Evolutionary conservation across 164 flowering plant genomes (phyloP), one percentile per base, ranked within the genome.

Genomic region (Sedum album): DNA sequence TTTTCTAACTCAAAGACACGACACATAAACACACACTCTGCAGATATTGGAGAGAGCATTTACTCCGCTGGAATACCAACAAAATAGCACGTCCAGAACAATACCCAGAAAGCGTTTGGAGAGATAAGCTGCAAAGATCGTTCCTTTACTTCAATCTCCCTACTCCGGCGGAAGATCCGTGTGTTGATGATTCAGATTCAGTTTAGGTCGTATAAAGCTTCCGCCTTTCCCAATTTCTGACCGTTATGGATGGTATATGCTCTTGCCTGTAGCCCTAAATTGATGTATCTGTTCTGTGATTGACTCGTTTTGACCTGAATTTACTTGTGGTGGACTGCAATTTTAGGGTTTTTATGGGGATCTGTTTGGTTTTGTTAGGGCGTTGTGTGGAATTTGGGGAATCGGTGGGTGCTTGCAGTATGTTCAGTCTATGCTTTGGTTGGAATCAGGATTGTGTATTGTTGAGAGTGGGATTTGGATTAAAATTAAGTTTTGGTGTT

Each of bases 171-270:
- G 17, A 26, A 55, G 61, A 55, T 55, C 61, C 61, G 31, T 55
- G 26, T 55, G 61, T 55, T 55, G 46, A 4, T 36, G 39, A 41
- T 41, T 41, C 46, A 41, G 18, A 26, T 55, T 55, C 61, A 13
- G 31, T 25, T 5, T 5, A 2, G 26, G 31, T 55, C 31, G 31
- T 26, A 14, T 14, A 10, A 55, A 55, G 31, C 61, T 55, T 55
- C 61, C 61, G 61, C 61, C 61, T 55, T 55, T 55, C 61, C 31
- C 61, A 25, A 25, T 25, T 55, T 26, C 61, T 55, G 61, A 55
- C 61, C 61, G 31, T 55, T 55, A 55, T 55, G 61, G 61, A 55
- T 25, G 61, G 61, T 55, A 55, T 25, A 25, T 55, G 31, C 7
- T 55, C 31, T 26, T 53, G 10, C 60, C 23, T 21, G 11, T 53